Evolutionary conservation across 1,139 yeast genomes (phyloP), one percentile per base, ranked within the genome.

Genomic region (Yamadazyma sp.): DNA sequence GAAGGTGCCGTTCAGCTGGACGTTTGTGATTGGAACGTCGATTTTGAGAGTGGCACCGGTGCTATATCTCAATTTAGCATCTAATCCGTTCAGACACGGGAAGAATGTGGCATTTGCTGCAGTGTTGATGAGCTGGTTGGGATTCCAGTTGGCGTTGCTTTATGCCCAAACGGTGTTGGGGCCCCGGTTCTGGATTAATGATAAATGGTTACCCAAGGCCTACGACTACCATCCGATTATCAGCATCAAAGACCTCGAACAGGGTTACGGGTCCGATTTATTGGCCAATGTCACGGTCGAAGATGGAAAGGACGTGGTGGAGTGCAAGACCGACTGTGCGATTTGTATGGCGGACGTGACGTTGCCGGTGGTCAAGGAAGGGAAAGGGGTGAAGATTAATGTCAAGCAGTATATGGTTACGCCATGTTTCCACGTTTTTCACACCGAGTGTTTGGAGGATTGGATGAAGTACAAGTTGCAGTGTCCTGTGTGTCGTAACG

Each of bases 401-500:
- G 62, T 65, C 46, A 66, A 68, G 43, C 63, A 66, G 27, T 88
- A 86, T 54, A 88, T 91, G 97, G 81, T 89, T 2, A 88, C 98
- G 0, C 97, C 98, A 1, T 91, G 98, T 58, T 75, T 81, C 39
- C 98, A 91, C 59, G 81, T 88, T 8, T 91, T 89, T 73, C 98
- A 91, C 55, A 75, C 87, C 1, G 83, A 78, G 27, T 91, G 98
- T 64, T 67, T 91, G 50, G 95, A 87, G 55, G 81, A 77, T 49
- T 91, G 98, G 98, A 88, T 91, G 96, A 79, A 84, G 59, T 85
- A 88, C 54, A 86, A 91, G 53, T 63, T 91, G 38, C 96, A 89
- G 55, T 91, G 98, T 62, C 98, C 98, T 0, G 94, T 89, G 3
- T 91, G 98, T 61, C 75, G 98, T 53, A 81, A 81, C 45, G 79